A percentile compares a stretch with the other conserved stretches of the same genome.
Conservation (phyloP, 1,284 basidiomycete genomes). For the Earliella scabrosa region DNA sequence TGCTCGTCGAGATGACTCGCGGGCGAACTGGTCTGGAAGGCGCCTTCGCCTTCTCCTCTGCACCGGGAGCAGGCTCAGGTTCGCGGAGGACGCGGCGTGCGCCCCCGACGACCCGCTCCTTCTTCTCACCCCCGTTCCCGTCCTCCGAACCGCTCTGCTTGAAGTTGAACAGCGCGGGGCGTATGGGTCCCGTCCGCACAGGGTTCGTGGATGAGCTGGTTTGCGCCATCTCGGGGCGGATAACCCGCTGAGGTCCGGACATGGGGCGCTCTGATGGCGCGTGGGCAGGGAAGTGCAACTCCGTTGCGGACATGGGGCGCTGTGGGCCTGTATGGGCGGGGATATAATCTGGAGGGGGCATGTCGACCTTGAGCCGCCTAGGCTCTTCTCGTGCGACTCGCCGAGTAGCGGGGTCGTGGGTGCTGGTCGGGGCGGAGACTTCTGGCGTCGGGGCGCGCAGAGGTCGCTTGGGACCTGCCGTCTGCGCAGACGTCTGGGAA, state of each 20-base stretch:
- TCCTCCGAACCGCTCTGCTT: constrained; percentile 9
- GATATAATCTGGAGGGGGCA: constrained; percentile 30
- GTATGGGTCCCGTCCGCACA: constrained; percentile 19
- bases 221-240: constrained; percentile 1
- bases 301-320: constrained; percentile 13
- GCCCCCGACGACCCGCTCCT: constrained; percentile 26
- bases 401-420: constrained; percentile 4
- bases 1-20: constrained; percentile 22
- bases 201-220: neutral
- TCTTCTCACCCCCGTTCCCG: constrained; percentile 9
- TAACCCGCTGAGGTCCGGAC: constrained; percentile 22
- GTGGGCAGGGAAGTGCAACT: constrained; percentile 16
- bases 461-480: constrained; percentile 9
- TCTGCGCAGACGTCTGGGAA: constrained; percentile 11
- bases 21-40: constrained; percentile 12
- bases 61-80: constrained; percentile 8
- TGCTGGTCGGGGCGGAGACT: neutral
- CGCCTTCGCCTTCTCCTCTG: constrained; percentile 7
- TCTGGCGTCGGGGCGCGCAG: constrained; percentile 18
- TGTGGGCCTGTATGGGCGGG: constrained; percentile 19
- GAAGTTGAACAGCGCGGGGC: constrained; percentile 10
- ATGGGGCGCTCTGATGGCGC: constrained; percentile 4
- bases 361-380: constrained; percentile 19
- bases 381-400: constrained; percentile 14
- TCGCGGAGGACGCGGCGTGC: constrained; percentile 28